These are phyloP conservation scores for Brassica carinata DNA, from an alignment of 345 rosid genomes.

Conservation along the genomic window DNA sequence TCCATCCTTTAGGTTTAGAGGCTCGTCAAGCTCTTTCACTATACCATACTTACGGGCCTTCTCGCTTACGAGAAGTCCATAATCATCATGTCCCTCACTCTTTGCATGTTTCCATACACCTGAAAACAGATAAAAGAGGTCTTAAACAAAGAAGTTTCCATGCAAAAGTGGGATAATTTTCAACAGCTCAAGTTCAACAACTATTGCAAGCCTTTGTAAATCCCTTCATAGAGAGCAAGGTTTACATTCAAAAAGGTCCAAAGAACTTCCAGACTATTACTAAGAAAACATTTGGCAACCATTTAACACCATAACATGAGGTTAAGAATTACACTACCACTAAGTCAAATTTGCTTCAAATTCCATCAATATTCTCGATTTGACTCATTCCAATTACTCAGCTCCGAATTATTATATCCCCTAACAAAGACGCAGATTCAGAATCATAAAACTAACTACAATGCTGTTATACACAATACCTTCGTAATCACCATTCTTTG, in stretches of 20 bases:
- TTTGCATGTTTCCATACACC: constrained; percentile 81
- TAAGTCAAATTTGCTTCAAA: constrained; percentile 9
- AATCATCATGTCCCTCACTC: constrained; percentile 88
- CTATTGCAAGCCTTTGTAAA: no score
- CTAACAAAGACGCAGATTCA: not conserved
- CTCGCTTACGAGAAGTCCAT: constrained; percentile 84
- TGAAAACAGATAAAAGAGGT: constrained; percentile 17
- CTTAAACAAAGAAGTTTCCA: constrained; percentile 32
- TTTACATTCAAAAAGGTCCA: not conserved
- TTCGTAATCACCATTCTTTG: constrained; percentile 63
- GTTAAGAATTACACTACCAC: not conserved
- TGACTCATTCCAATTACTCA: not conserved
- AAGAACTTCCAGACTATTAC: not conserved
- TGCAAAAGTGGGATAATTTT: not conserved
- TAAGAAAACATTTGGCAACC: not conserved
- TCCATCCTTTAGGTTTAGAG: constrained; percentile 64
- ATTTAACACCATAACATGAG: not conserved
- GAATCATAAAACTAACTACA: constrained; percentile 8
- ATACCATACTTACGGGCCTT: constrained; percentile 77
- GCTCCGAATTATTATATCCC: not conserved
- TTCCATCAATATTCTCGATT: not conserved
- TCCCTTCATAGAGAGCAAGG: not conserved
- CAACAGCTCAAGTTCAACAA: constrained; percentile 1
- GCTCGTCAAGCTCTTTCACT: constrained; percentile 67
- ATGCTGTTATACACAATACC: constrained; percentile 41